Conservation (phyloP, 1,284 basidiomycete species). For the Neolentinus lepideus region DNA sequence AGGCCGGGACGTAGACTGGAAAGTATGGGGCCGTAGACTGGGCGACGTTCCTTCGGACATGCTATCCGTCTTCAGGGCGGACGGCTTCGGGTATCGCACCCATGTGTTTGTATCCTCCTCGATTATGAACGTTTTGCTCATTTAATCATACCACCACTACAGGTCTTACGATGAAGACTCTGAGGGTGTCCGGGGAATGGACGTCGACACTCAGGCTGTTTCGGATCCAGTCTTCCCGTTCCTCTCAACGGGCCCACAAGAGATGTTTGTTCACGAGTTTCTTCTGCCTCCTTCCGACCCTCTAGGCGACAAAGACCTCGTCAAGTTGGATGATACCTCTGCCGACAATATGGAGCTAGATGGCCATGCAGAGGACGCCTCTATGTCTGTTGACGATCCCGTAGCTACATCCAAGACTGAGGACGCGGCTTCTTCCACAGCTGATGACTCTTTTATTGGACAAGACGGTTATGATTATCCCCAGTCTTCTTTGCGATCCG, state of each 20-base stretch:
- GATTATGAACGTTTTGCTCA: background rate
- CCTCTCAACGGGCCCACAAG: conserved; percentile 11
- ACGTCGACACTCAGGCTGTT: background rate
- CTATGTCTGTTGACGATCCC: too few species aligned
- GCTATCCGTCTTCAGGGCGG: background rate
- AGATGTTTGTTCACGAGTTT: conserved; percentile 13
- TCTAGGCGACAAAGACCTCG: background rate
- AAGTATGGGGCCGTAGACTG: background rate
- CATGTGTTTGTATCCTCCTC: background rate
- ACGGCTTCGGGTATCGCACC: background rate
- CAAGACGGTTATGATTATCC: too few species aligned
- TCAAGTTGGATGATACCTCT: background rate
- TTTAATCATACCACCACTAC: background rate
- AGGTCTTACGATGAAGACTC: background rate
- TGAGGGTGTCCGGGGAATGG: background rate
- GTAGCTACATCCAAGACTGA: too few species aligned
- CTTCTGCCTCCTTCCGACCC: background rate
- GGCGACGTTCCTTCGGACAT: background rate
- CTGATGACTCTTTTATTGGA: too few species aligned
- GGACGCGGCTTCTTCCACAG: too few species aligned
- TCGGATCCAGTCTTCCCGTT: conserved; percentile 7
- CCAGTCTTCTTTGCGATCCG: too few species aligned
- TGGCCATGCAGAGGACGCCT: background rate
- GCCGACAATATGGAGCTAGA: background rate
- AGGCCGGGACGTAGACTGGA: background rate